These are phyloP conservation scores for Wickerhamomyces bisporus DNA, from an alignment of 805 yeast species.

Conservation along the genomic window DNA sequence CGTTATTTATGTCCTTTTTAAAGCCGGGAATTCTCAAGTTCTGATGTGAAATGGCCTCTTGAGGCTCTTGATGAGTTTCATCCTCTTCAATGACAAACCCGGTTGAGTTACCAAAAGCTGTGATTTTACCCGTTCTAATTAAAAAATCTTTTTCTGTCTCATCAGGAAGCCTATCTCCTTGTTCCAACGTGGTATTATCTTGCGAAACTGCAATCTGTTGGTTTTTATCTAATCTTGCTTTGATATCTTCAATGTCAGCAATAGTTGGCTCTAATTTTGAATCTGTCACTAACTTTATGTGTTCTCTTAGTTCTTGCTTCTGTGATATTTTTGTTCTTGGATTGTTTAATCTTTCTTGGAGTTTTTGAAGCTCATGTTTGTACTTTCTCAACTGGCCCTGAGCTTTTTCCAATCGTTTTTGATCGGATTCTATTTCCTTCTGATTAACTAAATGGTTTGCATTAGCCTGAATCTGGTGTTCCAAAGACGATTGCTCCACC, in stretches of 20 bases:
- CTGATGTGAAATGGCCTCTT: constrained; percentile 14
- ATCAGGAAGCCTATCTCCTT: constrained; percentile 41
- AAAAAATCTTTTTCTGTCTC: constrained; percentile 78
- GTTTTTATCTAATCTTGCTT: constrained; percentile 36
- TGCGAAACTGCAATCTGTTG: constrained; percentile 11
- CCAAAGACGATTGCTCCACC: constrained; percentile 79
- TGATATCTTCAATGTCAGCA: constrained; percentile 61
- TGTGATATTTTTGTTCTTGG: constrained; percentile 63
- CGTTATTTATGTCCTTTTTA: constrained; percentile 6
- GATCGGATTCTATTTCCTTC: constrained; percentile 69
- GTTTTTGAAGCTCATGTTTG: constrained; percentile 35
- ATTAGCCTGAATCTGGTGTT: constrained; percentile 58
- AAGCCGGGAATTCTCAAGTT: constrained; percentile 23
- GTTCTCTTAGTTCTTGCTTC: constrained; percentile 46
- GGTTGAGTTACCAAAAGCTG: constrained; percentile 79
- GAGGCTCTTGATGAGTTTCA: constrained; percentile 14
- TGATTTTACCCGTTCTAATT: constrained; percentile 84
- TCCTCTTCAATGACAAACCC: constrained; percentile 43
- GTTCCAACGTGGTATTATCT: constrained; percentile 4
- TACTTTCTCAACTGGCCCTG: constrained; percentile 40
- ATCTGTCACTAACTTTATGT: constrained; percentile 44
- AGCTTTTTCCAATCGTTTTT: constrained; percentile 69
- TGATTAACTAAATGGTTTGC: constrained; percentile 59
- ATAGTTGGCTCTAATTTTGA: constrained; percentile 49
- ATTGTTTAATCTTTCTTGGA: constrained; percentile 44